These are phyloP conservation scores for Anethum foeniculum DNA, from an alignment of 140 eudicot species.

Conservation along the genomic window DNA sequence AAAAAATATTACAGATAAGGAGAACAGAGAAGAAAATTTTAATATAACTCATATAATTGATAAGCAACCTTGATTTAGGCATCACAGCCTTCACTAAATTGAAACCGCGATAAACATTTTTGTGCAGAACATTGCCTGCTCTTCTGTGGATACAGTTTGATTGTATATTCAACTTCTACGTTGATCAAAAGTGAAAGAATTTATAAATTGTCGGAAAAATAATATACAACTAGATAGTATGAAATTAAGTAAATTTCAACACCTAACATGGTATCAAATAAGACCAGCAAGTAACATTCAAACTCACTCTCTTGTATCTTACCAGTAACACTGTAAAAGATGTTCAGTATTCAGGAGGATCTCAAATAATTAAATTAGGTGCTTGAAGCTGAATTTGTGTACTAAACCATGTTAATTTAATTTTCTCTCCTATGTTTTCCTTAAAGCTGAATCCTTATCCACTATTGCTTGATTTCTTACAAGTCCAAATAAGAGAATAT, in stretches of 20 bases:
- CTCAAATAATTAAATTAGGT: slow-evolving; percentile 29
- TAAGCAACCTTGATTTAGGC: not conserved
- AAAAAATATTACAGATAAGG: not conserved
- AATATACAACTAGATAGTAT: not conserved
- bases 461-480: not conserved
- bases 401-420: slow-evolving; percentile 4
- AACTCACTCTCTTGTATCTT: slow-evolving; percentile 37
- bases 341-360: slow-evolving; percentile 34
- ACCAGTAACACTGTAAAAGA: slow-evolving; percentile 31
- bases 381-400: slow-evolving; percentile 34
- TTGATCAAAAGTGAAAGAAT: no score
- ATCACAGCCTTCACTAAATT: not conserved
- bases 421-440: not conserved
- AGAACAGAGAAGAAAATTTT: not conserved
- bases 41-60: not conserved
- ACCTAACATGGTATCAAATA: slow-evolving; percentile 15
- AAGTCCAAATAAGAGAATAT: not conserved
- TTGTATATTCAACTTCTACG: no score
- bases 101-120: not conserved
- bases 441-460: not conserved
- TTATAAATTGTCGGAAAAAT: not conserved
- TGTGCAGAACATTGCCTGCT: not conserved
- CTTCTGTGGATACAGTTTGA: not conserved
- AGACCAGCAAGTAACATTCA: slow-evolving; percentile 35
- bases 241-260: no score